Base-by-base conservation (phyloP, 306 rosid species). In the Abrus precatorius region DNA sequence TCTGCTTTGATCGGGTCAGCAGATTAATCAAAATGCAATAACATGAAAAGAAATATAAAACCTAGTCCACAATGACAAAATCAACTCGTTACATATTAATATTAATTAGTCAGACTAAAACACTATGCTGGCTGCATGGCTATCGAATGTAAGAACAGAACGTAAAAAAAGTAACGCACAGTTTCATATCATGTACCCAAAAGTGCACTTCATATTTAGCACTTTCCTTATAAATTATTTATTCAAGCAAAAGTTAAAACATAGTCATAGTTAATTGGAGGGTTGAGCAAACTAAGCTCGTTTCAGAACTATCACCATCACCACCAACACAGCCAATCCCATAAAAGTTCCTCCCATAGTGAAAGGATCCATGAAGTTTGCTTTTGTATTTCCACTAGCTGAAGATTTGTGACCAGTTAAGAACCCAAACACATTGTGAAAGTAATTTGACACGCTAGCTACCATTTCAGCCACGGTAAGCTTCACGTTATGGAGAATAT, bases 261-360 rank as follows among this genome's bases (percentile, higher is more conserved):
- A 50, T n/a, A 6, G 14, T 7, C 71, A 65, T 0, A 65, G 7
- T 47, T 79, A 43, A 32, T 41, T 48, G 5, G 66, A 9, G 32
- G 45, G 8, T 30, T 84, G 81, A 68, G 60, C 81, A 64, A 74
- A 77, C 65, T 88, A 93, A 52, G 3, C 77, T 66, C 94, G 93
- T 79, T 90, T 93, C 56, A 84, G 27, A 60, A 93, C 8, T 14
- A 91, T 82, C 47, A 91, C 87, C 86, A 89, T 86, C 9, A 64
- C 63, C 44, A 86, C 97, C 67, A 91, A 12, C 38, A 90, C 30
- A 6, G 62, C 89, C 86, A 93, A 72, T 47, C 94, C 97, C 90
- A 93, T 83, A 29, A 91, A 29, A 63, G 96, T 78, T 43, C 83
- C 76, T 72, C 86, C 87, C 6, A 60, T 10, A 20, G 63, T 4